Evolutionary conservation across 2,329 filamentous ascomycete species (phyloP).

Genomic region (Albifimbria verrucaria): DNA sequence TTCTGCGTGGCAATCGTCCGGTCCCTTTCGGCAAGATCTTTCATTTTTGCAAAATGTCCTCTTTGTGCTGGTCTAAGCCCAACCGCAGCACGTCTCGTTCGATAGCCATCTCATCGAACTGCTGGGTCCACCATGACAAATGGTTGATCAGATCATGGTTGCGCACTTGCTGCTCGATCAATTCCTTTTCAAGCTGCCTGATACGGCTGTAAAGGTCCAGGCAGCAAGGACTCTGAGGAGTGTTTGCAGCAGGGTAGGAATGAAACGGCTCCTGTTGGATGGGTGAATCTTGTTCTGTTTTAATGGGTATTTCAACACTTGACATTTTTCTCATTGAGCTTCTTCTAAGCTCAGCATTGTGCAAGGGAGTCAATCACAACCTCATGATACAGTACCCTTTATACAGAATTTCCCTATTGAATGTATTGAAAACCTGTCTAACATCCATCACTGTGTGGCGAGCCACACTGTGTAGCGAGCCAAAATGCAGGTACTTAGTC

Average conservation of each 20-base stretch:
- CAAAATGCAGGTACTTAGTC: too few species aligned
- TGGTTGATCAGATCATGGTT: not conserved
- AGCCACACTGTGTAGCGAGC: too few species aligned
- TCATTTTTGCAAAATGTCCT: not conserved
- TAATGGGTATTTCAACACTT: not conserved
- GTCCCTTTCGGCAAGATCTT: not conserved
- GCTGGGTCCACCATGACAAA: not conserved
- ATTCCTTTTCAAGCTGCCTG: not conserved
- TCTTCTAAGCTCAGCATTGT: not conserved
- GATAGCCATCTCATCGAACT: not conserved
- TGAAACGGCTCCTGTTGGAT: not conserved
- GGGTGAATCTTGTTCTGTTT: not conserved
- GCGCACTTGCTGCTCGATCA: not conserved
- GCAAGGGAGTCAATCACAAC: not conserved
- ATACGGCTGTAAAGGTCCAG: not conserved
- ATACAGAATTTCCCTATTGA: not conserved
- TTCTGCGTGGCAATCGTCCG: not conserved
- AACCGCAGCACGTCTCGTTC: not conserved
- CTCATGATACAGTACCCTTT: not conserved
- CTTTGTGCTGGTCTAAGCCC: not conserved
- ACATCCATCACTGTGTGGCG: too few species aligned
- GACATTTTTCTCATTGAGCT: not conserved
- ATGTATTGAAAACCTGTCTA: not conserved
- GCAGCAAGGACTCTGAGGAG: not conserved
- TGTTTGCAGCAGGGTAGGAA: not conserved